Evolutionary conservation across 2,329 filamentous ascomycete species (phyloP).

Genomic region (Conoideocrella luteorostrata): DNA sequence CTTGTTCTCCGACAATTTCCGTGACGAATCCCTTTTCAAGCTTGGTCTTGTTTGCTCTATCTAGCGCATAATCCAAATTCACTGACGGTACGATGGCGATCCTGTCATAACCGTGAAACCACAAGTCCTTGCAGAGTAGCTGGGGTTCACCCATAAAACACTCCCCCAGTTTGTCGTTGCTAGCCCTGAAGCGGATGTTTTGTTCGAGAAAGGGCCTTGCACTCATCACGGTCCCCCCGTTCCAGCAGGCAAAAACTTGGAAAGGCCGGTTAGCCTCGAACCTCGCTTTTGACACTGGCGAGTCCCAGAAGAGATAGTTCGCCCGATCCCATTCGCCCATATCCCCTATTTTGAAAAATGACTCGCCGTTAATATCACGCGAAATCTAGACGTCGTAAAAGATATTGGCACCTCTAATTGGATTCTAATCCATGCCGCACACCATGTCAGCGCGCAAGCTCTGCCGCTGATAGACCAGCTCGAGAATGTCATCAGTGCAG

Average conservation of each 20-base stretch:
- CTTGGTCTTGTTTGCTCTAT: conserved; percentile 39
- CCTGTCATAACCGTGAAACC: conserved; percentile 40
- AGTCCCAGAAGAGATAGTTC: too few relatives aligned
- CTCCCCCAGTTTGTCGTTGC: conserved; percentile 27
- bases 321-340: too few relatives aligned
- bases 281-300: too few relatives aligned
- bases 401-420: too few relatives aligned
- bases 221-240: too few relatives aligned
- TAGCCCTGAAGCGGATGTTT: conserved; percentile 40
- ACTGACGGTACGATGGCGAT: conserved; percentile 51
- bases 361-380: too few relatives aligned
- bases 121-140: conserved; percentile 52
- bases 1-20: conserved; percentile 23
- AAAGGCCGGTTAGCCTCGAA: too few relatives aligned
- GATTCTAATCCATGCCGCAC: conserved; percentile 54
- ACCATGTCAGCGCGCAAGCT: conserved; percentile 45
- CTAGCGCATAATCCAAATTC: conserved; percentile 48
- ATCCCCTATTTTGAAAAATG: too few relatives aligned
- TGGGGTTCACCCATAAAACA: conserved; percentile 50
- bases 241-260: too few relatives aligned
- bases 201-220: too few relatives aligned
- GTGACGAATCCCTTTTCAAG: conserved; percentile 41
- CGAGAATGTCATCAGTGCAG: conserved; percentile 51
- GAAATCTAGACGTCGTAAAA: too few relatives aligned
- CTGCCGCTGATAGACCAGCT: conserved; percentile 43